Evolutionary conservation across 164 flowering plant genomes (phyloP).

Genomic region (Aristolochia californica): DNA sequence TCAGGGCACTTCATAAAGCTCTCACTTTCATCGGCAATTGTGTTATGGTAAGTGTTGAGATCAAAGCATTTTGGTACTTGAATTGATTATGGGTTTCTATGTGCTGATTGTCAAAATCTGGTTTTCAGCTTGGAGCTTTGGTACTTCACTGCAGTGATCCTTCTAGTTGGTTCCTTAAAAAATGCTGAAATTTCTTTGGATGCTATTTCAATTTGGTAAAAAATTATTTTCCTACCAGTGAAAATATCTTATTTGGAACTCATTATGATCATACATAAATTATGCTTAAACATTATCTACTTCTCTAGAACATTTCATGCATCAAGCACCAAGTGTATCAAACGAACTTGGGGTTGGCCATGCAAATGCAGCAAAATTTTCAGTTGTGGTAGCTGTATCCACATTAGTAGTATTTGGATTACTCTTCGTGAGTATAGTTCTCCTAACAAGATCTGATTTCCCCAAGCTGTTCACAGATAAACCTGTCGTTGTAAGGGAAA

Average conservation of each 20-base stretch:
- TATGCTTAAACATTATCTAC: background rate
- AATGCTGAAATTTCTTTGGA: slow-evolving; percentile 25
- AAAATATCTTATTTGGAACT: too few species aligned
- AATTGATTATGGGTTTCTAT: background rate
- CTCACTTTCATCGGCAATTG: slow-evolving; percentile 45
- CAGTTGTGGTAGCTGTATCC: slow-evolving; percentile 19
- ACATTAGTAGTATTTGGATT: slow-evolving; percentile 30
- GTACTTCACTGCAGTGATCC: slow-evolving; percentile 25
- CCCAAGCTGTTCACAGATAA: slow-evolving; percentile 29
- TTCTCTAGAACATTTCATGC: background rate
- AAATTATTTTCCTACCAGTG: background rate
- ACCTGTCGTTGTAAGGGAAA: slow-evolving; percentile 19
- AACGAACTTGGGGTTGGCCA: slow-evolving; percentile 47
- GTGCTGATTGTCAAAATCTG: background rate
- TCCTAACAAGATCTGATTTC: slow-evolving; percentile 17
- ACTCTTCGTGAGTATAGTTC: slow-evolving; percentile 17
- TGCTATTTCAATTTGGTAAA: slow-evolving; percentile 26
- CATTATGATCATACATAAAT: background rate
- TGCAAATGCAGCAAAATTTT: slow-evolving; percentile 36
- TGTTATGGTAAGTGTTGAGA: slow-evolving; percentile 35
- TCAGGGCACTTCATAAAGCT: slow-evolving; percentile 32
- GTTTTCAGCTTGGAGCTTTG: slow-evolving; percentile 40
- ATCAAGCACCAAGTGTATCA: slow-evolving; percentile 13
- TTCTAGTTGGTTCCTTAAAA: slow-evolving; percentile 20
- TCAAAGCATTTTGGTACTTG: too few species aligned